phyloP scores from a whole-genome alignment of 495 filamentous ascomycete species.

The Lasiosphaeria ovina region DNA sequence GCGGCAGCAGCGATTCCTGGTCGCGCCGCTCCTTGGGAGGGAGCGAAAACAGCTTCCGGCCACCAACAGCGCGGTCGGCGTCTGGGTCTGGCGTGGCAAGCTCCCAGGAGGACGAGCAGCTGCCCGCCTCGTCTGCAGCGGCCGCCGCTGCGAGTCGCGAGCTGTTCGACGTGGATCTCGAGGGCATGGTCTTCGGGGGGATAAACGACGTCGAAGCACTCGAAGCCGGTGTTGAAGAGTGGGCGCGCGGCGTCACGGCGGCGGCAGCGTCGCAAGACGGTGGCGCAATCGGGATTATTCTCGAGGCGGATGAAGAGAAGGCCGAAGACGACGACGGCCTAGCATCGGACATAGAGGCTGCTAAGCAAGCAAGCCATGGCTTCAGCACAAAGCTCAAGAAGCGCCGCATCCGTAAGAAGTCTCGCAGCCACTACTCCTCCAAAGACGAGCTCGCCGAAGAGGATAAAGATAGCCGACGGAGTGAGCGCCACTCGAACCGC shows the following conservation, averaged over 20 bases:
- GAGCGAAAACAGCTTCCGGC: conserved; percentile 20
- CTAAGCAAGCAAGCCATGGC: conserved; percentile 39
- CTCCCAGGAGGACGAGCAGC: conserved; percentile 26
- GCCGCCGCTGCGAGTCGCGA: conserved; percentile 41
- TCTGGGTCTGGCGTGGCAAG: conserved; percentile 23
- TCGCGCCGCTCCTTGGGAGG: conserved; percentile 35
- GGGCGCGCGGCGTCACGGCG: conserved; percentile 53
- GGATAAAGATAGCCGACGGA: conserved; percentile 12
- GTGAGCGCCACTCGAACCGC: conserved; percentile 13
- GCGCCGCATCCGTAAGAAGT: conserved; percentile 41
- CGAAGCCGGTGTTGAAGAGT: conserved; percentile 40
- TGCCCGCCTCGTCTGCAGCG: conserved; percentile 41
- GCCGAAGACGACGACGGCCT: conserved; percentile 26
- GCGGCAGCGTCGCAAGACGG: conserved; percentile 31
- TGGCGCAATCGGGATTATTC: conserved; percentile 14
- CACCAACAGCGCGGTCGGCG: conserved; percentile 23
- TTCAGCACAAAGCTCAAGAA: conserved; percentile 51
- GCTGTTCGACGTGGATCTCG: conserved; percentile 42
- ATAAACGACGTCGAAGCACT: conserved; percentile 35
- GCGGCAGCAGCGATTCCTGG: conserved; percentile 37
- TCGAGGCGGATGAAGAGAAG: conserved; percentile 20
- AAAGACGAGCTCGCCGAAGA: background rate
- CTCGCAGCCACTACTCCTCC: conserved; percentile 27
- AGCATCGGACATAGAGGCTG: conserved; percentile 43
- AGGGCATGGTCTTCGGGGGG: conserved; percentile 34